Base-by-base conservation (phyloP, 2,329 filamentous ascomycete genomes). In the Colletotrichum endophyticum region DNA sequence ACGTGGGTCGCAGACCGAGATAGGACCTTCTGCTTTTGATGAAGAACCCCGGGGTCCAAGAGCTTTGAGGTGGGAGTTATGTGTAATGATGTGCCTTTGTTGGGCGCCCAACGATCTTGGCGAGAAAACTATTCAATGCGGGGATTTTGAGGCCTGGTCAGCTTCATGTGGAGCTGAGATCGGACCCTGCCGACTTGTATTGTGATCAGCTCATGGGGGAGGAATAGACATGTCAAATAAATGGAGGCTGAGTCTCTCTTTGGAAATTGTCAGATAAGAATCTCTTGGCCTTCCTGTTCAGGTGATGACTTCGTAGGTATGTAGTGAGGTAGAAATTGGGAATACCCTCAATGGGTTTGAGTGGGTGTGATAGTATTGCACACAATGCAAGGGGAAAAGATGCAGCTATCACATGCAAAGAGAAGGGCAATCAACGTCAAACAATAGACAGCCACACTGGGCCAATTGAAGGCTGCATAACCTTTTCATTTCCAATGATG, bases 11-110 rank as follows among this genome's bases (percentile, higher is more conserved):
- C 13, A 49, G 44, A 28, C 63, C 27, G 32, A 73, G 34, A 59
- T 27, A 34, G 28, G 32, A 73, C 70, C 70, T 76, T 73, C 70
- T 44, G 34, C 22, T 73, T 76, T 44, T 22, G 22, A 76, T 49
- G n/a, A 53, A 56, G 53, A 61, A 59, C 4, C 15, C 27, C 56
- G 13, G 19, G 2, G n/a, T 9, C 28, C 32, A 61, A 64, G 44
- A 32, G 12, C 25, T 62, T 27, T 13, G 25, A 16, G 32, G 44
- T 69, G 32, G 70, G 27, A 64, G 9, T 28, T 34, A 15, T 64
- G 57, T 27, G 44, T 68, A 68, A 75, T 73, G 27, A 34, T 12
- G 27, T 63, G 27, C 25, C 19, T n/a, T 19, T 13, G 16, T 36
- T 39, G 73, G 64, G 73, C 70, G 64, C 19, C 19, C 32, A 34